Conservation (phyloP, 2,329 filamentous ascomycete species). For the Colletotrichum truncatum region DNA sequence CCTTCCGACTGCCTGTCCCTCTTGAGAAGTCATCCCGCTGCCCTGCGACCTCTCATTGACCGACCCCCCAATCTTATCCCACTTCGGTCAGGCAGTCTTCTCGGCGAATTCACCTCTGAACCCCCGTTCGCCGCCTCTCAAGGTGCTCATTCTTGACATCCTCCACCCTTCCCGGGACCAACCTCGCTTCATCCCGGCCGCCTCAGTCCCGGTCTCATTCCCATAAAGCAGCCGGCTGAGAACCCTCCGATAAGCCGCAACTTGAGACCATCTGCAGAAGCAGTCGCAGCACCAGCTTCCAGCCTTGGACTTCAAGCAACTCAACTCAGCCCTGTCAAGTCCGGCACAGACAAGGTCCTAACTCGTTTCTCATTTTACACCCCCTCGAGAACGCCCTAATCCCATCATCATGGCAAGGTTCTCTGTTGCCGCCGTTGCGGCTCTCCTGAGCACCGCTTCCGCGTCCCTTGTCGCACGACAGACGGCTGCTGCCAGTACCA, state of each 20-base stretch:
- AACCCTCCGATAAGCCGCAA: slow-evolving; percentile 1
- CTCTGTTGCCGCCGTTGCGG: slow-evolving; percentile 15
- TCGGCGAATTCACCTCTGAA: neutral
- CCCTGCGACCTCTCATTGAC: neutral
- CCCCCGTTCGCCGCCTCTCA: slow-evolving; percentile 2
- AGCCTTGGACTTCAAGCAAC: neutral
- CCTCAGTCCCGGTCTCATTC: neutral
- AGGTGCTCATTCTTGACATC: slow-evolving; percentile 22
- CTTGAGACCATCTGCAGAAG: neutral
- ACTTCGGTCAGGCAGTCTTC: neutral
- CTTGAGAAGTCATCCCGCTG: neutral
- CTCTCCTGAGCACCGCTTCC: slow-evolving; percentile 20
- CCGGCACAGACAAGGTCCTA: neutral
- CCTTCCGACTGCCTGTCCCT: neutral
- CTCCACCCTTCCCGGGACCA: neutral
- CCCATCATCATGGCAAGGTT: slow-evolving; percentile 15
- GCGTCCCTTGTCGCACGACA: slow-evolving; percentile 37
- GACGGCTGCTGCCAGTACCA: slow-evolving; percentile 39
- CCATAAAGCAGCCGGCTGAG: slow-evolving; percentile 15
- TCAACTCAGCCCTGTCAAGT: neutral
- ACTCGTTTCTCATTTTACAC: neutral
- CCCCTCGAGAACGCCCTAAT: too few species aligned
- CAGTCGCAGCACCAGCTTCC: too few species aligned
- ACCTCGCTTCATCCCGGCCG: neutral
- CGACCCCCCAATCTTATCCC: neutral